phyloP scores from a whole-genome alignment of 805 yeast species.

The Alloascoidea hylecoeti region DNA sequence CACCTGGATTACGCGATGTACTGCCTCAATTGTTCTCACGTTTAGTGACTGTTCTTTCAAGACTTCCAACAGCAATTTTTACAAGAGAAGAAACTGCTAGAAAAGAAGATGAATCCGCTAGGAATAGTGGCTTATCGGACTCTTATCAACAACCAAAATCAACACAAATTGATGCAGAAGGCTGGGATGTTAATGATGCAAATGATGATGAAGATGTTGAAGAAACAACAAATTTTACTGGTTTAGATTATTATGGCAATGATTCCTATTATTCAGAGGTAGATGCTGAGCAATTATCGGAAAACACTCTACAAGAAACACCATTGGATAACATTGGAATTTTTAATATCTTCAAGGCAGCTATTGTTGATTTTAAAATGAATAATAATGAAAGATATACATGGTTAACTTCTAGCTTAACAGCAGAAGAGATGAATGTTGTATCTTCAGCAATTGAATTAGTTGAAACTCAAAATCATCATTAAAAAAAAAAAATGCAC shows the following conservation, averaged over 20 bases:
- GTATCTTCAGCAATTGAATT: slow-evolving; percentile 18
- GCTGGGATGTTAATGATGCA: not conserved
- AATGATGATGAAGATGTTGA: not conserved
- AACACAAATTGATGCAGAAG: not conserved
- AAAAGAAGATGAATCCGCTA: not conserved
- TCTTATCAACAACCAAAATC: not conserved
- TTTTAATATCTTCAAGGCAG: slow-evolving; percentile 47
- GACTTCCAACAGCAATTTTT: not conserved
- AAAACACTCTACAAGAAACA: slow-evolving; percentile 69
- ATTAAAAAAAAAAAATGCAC: slow-evolving; percentile 5
- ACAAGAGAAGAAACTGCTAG: not conserved
- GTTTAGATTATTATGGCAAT: not conserved
- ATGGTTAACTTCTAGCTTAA: slow-evolving; percentile 24
- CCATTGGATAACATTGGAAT: slow-evolving; percentile 69
- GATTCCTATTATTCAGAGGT: slow-evolving; percentile 18
- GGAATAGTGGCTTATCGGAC: not conserved
- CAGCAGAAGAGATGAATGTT: slow-evolving; percentile 20
- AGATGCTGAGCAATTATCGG: slow-evolving; percentile 63
- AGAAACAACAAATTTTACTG: too few species aligned
- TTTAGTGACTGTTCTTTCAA: not conserved
- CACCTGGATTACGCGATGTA: slow-evolving; percentile 7
- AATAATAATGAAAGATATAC: slow-evolving; percentile 34
- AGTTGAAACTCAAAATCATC: slow-evolving; percentile 9
- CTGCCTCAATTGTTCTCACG: not conserved
- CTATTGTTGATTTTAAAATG: slow-evolving; percentile 32